Conservation (phyloP, 2,329 filamentous ascomycete species). For the Aciculosporium take region DNA sequence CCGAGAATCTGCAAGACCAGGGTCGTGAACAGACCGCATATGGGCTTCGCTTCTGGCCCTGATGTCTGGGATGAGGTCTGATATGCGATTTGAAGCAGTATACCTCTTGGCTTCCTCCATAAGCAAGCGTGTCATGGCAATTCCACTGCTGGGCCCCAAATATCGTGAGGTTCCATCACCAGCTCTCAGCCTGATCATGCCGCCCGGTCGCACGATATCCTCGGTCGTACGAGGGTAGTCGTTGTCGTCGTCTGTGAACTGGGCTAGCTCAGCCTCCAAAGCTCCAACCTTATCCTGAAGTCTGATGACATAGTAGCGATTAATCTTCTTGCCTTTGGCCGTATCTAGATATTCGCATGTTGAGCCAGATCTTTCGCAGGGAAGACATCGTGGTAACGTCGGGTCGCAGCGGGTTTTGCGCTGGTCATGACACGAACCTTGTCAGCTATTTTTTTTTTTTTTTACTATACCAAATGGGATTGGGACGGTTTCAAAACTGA, state of each 20-base stretch:
- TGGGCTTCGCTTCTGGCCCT: conserved; percentile 40
- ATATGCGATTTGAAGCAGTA: conserved; percentile 79
- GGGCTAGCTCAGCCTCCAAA: conserved; percentile 67
- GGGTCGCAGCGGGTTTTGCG: conserved; percentile 95
- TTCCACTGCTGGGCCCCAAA: conserved; percentile 85
- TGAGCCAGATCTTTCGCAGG: conserved; percentile 83
- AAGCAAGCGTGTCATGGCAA: conserved; percentile 83
- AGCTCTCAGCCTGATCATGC: conserved; percentile 71
- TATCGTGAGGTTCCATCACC: conserved; percentile 78
- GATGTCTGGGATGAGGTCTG: conserved; percentile 72
- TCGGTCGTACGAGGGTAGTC: conserved; percentile 58
- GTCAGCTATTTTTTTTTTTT: no score
- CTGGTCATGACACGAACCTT: conserved; percentile 30
- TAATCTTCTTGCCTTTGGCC: conserved; percentile 70
- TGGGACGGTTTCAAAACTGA: background rate
- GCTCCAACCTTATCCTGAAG: conserved; percentile 75
- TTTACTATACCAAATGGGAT: background rate
- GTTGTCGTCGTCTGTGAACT: conserved; percentile 64
- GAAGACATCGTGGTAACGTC: conserved; percentile 75
- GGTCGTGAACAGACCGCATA: conserved; percentile 45
- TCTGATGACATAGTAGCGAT: conserved; percentile 81
- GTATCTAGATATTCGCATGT: conserved; percentile 94
- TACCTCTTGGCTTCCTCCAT: conserved; percentile 96
- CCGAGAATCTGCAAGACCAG: conserved; percentile 35
- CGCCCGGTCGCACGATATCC: conserved; percentile 74